phyloP scores from a whole-genome alignment of 202 grass and related monocot genomes.

The Elaeis oleifera region DNA sequence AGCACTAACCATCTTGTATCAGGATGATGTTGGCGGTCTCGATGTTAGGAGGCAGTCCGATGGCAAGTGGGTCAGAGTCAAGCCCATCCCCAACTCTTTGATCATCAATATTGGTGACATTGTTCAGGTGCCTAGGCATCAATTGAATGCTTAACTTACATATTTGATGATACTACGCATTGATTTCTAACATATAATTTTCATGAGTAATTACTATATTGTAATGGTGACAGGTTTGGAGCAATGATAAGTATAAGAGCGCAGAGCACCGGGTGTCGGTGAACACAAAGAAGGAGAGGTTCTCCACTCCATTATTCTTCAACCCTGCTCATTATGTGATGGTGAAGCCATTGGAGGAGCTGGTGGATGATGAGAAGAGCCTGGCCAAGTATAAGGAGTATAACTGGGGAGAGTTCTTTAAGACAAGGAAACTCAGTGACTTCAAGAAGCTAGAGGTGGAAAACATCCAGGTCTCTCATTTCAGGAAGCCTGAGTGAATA shows the following conservation, averaged over 20 bases:
- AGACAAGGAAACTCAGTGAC: slow-evolving; percentile 43
- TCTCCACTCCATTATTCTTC: slow-evolving; percentile 74
- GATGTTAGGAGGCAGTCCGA: slow-evolving; percentile 55
- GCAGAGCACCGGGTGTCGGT: slow-evolving; percentile 68
- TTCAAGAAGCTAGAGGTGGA: slow-evolving; percentile 62
- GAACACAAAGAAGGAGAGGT: slow-evolving; percentile 51
- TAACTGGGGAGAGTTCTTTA: slow-evolving; percentile 66
- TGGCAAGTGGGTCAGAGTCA: slow-evolving; percentile 72
- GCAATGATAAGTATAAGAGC: slow-evolving; percentile 83
- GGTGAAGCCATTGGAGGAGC: slow-evolving; percentile 58
- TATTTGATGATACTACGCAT: no score
- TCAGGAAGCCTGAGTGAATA: slow-evolving; percentile 32
- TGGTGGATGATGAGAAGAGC: slow-evolving; percentile 28
- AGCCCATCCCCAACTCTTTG: slow-evolving; percentile 43
- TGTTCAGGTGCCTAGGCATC: slow-evolving; percentile 27
- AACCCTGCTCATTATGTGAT: slow-evolving; percentile 43
- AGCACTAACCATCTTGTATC: slow-evolving; percentile 61
- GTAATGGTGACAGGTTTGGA: slow-evolving; percentile 51
- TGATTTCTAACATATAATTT: no score
- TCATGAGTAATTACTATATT: no score
- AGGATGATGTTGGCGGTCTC: slow-evolving; percentile 70
- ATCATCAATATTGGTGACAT: slow-evolving; percentile 71
- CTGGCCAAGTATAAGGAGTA: slow-evolving; percentile 41
- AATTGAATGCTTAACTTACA: no score
- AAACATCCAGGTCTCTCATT: slow-evolving; percentile 72